Base-by-base conservation (phyloP, 768 basidiomycete genomes). In the Boletus speciosus region DNA sequence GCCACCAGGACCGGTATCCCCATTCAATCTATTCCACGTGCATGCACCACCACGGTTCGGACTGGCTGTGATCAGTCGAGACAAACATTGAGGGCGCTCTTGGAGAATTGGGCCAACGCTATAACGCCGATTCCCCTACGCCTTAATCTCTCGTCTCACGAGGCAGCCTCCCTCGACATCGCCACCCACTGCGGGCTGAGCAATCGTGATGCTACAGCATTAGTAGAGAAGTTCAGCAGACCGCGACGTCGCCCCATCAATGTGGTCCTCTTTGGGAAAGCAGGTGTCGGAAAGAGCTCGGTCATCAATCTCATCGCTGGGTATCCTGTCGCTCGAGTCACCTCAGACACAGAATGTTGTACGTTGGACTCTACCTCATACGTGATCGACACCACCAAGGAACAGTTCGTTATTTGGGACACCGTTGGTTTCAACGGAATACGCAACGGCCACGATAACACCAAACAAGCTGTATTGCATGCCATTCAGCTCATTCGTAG, bases 201-300 rank as follows among this genome's bases (percentile, higher is more conserved):
- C 9, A 9, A 29, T 29, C 29, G 29, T 29, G 29, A 29, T 29
- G 29, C 29, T 9, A 9, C 29, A 29, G 29, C 29, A 29, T 9
- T 29, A 9, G 29, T 29, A 9, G 29, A 29, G 8, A 29, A 29
- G 29, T 9, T 29, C 29, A 29, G 29, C 29, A 29, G 29, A 29
- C 29, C 29, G 29, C 29, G 29, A 14, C 51, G 44, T 2, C 29
- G 29, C 35, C 35, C 12, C 2, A 4, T 32, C 8, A 29, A 29
- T 3, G 29, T 29, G 29, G 29, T 29, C 29, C 27, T 76, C 11
- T 74, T 76, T 36, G 74, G 74, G 2, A 69, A 74, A 44, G 11
- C 47, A 11, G 35, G 47, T 4, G 27, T 16, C 11, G 67, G 66
- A 4, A 74, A 74, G 48, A 69, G 70, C 48, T 70, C 71, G 0